Evolutionary conservation across 2,329 filamentous ascomycete genomes (phyloP).

Genomic region (Sphaerulina musiva): DNA sequence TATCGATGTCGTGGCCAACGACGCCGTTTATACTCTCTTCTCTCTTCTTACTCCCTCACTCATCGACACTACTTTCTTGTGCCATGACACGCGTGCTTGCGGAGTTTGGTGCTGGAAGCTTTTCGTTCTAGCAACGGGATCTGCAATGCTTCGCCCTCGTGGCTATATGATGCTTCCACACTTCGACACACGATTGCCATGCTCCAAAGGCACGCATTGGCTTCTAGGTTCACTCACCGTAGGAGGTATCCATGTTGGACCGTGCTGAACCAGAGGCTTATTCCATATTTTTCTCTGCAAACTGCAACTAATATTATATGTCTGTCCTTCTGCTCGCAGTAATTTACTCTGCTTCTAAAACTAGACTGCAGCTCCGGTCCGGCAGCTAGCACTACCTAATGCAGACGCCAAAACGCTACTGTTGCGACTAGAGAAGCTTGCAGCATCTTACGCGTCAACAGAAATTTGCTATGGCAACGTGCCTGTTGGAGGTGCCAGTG

Average conservation of each 20-base stretch:
- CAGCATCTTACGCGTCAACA: not conserved
- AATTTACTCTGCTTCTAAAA: not conserved
- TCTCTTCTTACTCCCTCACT: no score
- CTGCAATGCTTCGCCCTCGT: not conserved
- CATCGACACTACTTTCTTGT: no score
- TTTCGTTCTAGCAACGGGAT: no score
- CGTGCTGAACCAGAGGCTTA: no score
- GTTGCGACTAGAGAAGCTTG: not conserved
- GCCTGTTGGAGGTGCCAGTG: not conserved
- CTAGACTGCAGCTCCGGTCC: not conserved
- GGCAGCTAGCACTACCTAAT: not conserved
- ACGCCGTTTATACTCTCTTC: no score
- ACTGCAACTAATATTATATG: not conserved
- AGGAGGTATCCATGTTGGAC: no score
- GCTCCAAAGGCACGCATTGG: no score
- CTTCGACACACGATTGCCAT: not conserved
- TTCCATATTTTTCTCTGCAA: no score
- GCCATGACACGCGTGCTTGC: no score
- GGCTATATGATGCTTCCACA: not conserved
- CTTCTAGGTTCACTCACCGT: no score
- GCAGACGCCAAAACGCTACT: not conserved
- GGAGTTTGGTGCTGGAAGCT: not conserved
- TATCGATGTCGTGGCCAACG: not conserved
- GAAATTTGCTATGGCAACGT: not conserved
- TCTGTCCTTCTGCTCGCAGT: not conserved